Percentiles rank a stretch among this genome's conserved stretches.
phyloP scores from a whole-genome alignment of 768 basidiomycete genomes.

The Chlorophyllum brunneum region DNA sequence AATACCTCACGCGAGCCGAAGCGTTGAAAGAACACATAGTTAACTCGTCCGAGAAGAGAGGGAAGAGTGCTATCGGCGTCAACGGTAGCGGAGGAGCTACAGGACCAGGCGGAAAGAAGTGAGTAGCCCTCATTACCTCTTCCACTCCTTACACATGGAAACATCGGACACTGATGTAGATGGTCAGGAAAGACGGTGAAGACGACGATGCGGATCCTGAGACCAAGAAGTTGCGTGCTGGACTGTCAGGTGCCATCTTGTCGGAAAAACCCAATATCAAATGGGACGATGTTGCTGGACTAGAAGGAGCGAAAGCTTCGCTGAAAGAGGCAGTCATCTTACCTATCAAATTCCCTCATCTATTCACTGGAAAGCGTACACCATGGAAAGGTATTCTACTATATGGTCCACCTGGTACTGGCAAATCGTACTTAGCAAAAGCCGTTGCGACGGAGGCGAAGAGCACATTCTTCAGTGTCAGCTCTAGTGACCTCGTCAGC shows the following conservation, averaged over 20 bases:
- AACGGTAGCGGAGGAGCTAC: slow-evolving; percentile 40
- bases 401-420: slow-evolving; percentile 97
- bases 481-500: slow-evolving; percentile 91
- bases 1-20: slow-evolving; percentile 91
- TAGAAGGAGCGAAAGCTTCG: slow-evolving; percentile 92
- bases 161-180: slow-evolving; percentile 2
- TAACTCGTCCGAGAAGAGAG: slow-evolving; percentile 58
- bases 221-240: slow-evolving; percentile 93
- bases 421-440: slow-evolving; percentile 95
- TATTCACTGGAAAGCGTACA: slow-evolving; percentile 97
- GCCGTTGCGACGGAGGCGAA: slow-evolving; percentile 99
- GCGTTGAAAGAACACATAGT: slow-evolving; percentile 81
- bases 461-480: slow-evolving; percentile 97
- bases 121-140: slow-evolving; percentile 16
- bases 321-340: slow-evolving; percentile 98
- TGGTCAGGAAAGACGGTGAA: slow-evolving; percentile 36
- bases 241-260: slow-evolving; percentile 82
- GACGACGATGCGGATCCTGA: slow-evolving; percentile 88
- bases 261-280: slow-evolving; percentile 92
- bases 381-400: slow-evolving; percentile 96
- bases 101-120: slow-evolving; percentile 53
- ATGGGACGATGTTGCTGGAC: slow-evolving; percentile 98
- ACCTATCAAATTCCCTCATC: slow-evolving; percentile 98
- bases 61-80: slow-evolving; percentile 44
- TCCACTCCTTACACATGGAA: not conserved